Evolutionary conservation across 2,329 filamentous ascomycete species (phyloP), one percentile per base, ranked within the genome.

Genomic region (Penicillium sp.): DNA sequence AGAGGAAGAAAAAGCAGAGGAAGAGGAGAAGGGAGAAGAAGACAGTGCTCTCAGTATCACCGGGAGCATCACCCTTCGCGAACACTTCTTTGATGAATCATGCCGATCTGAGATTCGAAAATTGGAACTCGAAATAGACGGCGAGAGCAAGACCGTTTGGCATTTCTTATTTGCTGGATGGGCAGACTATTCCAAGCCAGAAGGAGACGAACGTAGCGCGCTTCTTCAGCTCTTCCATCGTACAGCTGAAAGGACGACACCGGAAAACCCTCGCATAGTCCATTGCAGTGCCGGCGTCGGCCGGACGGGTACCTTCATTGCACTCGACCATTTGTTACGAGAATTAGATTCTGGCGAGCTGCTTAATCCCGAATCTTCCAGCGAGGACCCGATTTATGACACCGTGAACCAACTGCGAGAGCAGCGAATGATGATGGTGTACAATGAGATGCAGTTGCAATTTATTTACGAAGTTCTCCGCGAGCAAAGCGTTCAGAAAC

Each of bases 391-490:
- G 2, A 81, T 99, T 42, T 89, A 86, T 62, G 81, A 88, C 18
- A 88, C 89, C 0, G 92, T 99, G 54, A 88, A 96, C 65, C 75
- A 78, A 59, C 80, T 99, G 55, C 83, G 94, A 46, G 84, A 93
- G 71, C 94, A 99, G 77, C 83, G 94, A 18, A 89, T 90, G 77
- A 90, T 87, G 74, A 99, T 99, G 94, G 94, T 99, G 5, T 94
- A 97, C 74, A 87, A 89, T 47, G 89, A 93, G 64, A 71, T 81
- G 48, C 94, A 99, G 71, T 94, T 89, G 66, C 74, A 83, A 38
- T 97, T 97, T 70, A 83, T 99, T 57, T 97, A 99, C 74, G 85
- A 91, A 66, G 90, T 95, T 1, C 72, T 97, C 65, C 83, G 85
- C 52, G 88, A 91, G 69, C 70, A 74, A 59, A 65, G 65, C 5